Conservation (phyloP, 495 filamentous ascomycete genomes). For the Penicillium cinerascens region DNA sequence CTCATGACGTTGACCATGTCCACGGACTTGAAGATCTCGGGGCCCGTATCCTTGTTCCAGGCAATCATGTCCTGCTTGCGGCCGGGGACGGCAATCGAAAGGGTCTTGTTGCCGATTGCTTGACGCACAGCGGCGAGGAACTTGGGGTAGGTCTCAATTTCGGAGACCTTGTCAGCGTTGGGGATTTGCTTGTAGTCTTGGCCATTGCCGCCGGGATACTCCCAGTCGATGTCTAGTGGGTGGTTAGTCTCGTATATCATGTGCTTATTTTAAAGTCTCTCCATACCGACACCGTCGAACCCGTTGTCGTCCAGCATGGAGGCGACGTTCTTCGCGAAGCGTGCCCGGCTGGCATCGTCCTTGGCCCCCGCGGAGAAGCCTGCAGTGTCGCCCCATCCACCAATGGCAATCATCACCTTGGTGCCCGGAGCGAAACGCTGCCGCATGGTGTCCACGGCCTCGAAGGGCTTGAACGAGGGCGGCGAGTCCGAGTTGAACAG, state of each 20-base stretch:
- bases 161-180: conserved; percentile 57
- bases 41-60: conserved; percentile 60
- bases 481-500: conserved; percentile 55
- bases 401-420: conserved; percentile 66
- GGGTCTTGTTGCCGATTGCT: conserved; percentile 58
- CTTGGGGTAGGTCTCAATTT: conserved; percentile 62
- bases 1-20: conserved; percentile 80
- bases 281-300: conserved; percentile 55
- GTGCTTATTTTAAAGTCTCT: background rate
- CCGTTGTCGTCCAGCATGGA: conserved; percentile 58
- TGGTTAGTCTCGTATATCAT: background rate
- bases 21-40: conserved; percentile 58
- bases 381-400: conserved; percentile 67
- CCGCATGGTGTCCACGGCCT: conserved; percentile 53
- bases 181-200: conserved; percentile 67
- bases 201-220: conserved; percentile 77
- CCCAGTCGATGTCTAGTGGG: conserved; percentile 71
- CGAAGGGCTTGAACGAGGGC: conserved; percentile 55
- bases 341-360: conserved; percentile 47
- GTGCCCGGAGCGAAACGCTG: conserved; percentile 56
- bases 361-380: conserved; percentile 60
- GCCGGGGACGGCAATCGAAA: conserved; percentile 71
- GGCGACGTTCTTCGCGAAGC: conserved; percentile 63
- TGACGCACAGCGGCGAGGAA: conserved; percentile 58
- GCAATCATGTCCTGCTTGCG: conserved; percentile 68